Evolutionary conservation across 768 basidiomycete species (phyloP).

Genomic region (Pleurotus ostreatus): DNA sequence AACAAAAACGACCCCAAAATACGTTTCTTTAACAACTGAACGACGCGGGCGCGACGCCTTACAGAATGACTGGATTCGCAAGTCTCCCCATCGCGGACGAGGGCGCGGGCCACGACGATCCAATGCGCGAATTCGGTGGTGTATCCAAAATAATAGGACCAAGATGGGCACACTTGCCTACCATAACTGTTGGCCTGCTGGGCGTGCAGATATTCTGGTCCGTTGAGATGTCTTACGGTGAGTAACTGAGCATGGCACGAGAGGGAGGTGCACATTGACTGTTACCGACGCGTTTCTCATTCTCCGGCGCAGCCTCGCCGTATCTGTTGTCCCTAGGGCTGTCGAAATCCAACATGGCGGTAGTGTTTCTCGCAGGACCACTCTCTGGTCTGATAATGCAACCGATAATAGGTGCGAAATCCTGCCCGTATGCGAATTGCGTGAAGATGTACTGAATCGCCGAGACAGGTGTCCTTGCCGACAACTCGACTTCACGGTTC

Average conservation of each 20-base stretch:
- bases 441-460: constrained; percentile 20
- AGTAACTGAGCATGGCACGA: constrained; percentile 12
- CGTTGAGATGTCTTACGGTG: constrained; percentile 90
- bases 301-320: constrained; percentile 52
- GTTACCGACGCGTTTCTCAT: not conserved
- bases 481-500: constrained; percentile 77
- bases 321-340: constrained; percentile 88
- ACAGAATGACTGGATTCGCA: constrained; percentile 3
- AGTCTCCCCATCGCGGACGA: constrained; percentile 1
- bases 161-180: constrained; percentile 58
- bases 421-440: not conserved
- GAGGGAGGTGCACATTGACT: not conserved
- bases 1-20: no score
- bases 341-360: constrained; percentile 80
- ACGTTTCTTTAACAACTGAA: no score
- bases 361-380: constrained; percentile 91
- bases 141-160: constrained; percentile 64
- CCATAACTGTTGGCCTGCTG: constrained; percentile 72
- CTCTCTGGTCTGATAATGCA: constrained; percentile 89
- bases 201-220: constrained; percentile 92
- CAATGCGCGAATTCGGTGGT: constrained; percentile 37
- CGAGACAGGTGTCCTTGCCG: constrained; percentile 65
- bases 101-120: constrained; percentile 1
- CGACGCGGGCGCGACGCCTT: not conserved
- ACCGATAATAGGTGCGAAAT: constrained; percentile 70